Conservation (phyloP, 495 filamentous ascomycete genomes). For the Evernia prunastri region DNA sequence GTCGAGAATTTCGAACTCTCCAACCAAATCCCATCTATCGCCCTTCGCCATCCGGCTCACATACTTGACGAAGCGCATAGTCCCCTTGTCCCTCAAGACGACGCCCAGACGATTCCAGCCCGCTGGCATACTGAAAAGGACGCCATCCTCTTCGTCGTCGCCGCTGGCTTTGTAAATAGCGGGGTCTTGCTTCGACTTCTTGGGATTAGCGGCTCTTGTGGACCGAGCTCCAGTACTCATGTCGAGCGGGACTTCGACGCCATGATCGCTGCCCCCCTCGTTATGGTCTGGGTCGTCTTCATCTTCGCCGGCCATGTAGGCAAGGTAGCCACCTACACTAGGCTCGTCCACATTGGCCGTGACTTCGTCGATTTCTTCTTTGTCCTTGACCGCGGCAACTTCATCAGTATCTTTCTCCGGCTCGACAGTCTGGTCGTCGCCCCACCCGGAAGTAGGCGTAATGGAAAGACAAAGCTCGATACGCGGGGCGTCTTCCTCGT, state of each 20-base stretch:
- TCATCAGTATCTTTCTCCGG: conserved; percentile 41
- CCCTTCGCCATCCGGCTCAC: conserved; percentile 74
- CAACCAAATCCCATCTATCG: conserved; percentile 88
- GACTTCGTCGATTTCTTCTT: conserved; percentile 30
- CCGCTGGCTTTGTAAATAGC: conserved; percentile 72
- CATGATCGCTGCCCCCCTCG: conserved; percentile 19
- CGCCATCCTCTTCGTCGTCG: conserved; percentile 78
- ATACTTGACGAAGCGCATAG: conserved; percentile 93
- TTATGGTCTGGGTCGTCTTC: conserved; percentile 43
- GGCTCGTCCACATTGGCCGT: conserved; percentile 39
- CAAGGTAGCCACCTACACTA: conserved; percentile 74
- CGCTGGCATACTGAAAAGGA: conserved; percentile 82
- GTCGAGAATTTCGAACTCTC: conserved; percentile 47
- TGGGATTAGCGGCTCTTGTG: conserved; percentile 22
- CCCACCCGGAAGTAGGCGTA: conserved; percentile 79
- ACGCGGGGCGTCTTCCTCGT: conserved; percentile 67
- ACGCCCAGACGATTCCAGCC: conserved; percentile 86
- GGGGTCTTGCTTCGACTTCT: conserved; percentile 51
- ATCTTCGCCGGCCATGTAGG: conserved; percentile 84
- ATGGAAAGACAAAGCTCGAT: conserved; percentile 82
- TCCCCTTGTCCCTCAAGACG: conserved; percentile 79
- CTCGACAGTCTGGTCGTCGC: conserved; percentile 56
- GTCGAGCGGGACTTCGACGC: conserved; percentile 22
- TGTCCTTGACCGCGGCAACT: conserved; percentile 27
- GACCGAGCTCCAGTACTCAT: conserved; percentile 23